These are phyloP conservation scores for Sphaerosporella brunnea DNA, from an alignment of 495 filamentous ascomycete species.

Conservation along the genomic window DNA sequence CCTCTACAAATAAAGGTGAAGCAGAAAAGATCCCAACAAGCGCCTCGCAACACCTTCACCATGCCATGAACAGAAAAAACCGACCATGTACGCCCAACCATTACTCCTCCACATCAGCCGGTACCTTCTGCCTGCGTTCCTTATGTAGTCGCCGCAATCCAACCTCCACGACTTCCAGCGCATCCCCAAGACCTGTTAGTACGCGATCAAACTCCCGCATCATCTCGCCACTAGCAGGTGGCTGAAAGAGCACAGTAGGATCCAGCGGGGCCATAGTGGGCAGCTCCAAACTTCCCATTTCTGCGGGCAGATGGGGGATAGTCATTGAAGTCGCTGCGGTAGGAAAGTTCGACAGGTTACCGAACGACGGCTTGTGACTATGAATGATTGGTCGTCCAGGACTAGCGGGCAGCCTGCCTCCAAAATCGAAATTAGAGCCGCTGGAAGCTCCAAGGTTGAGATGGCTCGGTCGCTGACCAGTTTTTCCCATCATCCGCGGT, in stretches of 20 bases:
- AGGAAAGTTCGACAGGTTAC: no score
- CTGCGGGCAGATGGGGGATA: background rate
- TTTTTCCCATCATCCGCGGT: slow-evolving; percentile 3
- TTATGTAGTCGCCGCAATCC: slow-evolving; percentile 20
- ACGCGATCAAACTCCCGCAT: slow-evolving; percentile 38
- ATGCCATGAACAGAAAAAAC: background rate
- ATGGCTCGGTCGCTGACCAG: slow-evolving; percentile 13
- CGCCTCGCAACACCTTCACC: slow-evolving; percentile 2
- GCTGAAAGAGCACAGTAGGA: background rate
- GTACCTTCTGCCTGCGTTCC: slow-evolving; percentile 7
- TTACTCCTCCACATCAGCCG: background rate
- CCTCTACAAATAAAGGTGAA: no score
- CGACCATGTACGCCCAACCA: background rate
- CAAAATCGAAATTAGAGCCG: background rate
- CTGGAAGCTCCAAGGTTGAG: slow-evolving; percentile 12
- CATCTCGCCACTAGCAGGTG: slow-evolving; percentile 18
- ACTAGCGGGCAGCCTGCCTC: background rate
- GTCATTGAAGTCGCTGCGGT: background rate
- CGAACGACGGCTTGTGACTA: no score
- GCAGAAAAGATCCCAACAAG: no score
- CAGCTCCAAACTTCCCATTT: background rate
- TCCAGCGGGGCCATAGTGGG: background rate
- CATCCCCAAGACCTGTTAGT: slow-evolving; percentile 33
- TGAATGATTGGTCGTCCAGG: background rate
- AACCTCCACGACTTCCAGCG: slow-evolving; percentile 26